These are phyloP conservation scores for Backusella luteola DNA, from an alignment of 192 early-diverging fungal genomes.

Conservation along the genomic window DNA sequence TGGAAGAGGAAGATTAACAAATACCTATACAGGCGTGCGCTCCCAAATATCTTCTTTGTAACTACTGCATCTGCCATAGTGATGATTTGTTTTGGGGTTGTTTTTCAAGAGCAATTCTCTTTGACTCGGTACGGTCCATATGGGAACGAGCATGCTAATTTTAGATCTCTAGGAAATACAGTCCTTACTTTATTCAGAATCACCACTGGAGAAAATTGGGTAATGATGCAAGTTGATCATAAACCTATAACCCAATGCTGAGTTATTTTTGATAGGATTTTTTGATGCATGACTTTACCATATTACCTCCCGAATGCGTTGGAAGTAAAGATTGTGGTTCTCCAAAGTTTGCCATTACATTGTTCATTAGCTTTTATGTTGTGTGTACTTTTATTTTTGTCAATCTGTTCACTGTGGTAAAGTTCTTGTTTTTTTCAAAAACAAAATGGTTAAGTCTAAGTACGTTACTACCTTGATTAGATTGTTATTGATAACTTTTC, in stretches of 20 bases:
- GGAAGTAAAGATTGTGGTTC: constrained; percentile 24
- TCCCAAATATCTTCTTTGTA: constrained; percentile 24
- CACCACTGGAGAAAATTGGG: constrained; percentile 35
- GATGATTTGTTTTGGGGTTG: constrained; percentile 22
- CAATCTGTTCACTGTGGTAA: constrained; percentile 29
- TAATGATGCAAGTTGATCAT: background rate
- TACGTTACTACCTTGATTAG: background rate
- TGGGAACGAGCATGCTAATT: constrained; percentile 23
- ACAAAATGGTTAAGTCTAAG: background rate
- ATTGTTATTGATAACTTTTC: constrained; percentile 34
- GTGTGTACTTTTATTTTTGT: constrained; percentile 35
- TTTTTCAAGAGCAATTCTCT: constrained; percentile 26
- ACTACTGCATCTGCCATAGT: constrained; percentile 13
- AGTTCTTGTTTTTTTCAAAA: background rate
- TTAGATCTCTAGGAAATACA: constrained; percentile 1
- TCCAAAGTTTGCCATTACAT: constrained; percentile 4
- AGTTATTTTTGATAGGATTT: constrained; percentile 11
- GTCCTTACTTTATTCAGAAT: constrained; percentile 26
- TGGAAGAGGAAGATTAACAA: background rate
- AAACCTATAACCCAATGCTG: background rate
- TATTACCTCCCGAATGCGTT: constrained; percentile 9
- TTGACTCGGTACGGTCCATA: constrained; percentile 19
- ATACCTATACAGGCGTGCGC: constrained; percentile 12
- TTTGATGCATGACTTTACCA: constrained; percentile 28
- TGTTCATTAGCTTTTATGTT: constrained; percentile 28